A percentile compares a stretch with the other conserved stretches of the same genome.
Conservation (phyloP, 2,329 filamentous ascomycete genomes). For the Paracoccidioides brasiliensis region DNA sequence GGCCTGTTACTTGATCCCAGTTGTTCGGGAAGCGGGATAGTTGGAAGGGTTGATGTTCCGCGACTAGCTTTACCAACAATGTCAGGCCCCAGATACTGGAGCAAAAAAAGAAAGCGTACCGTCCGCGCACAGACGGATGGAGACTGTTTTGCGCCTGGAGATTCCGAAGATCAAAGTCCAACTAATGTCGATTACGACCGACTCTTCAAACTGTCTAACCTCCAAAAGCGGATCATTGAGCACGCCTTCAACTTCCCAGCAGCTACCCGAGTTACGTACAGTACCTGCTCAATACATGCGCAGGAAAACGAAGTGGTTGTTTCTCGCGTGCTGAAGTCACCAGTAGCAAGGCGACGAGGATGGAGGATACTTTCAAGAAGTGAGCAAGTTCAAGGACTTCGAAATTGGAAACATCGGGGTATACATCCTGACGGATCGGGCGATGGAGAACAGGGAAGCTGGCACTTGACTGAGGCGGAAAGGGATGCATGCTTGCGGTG, state of each 20-base stretch:
- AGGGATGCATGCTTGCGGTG: conserved; percentile 67
- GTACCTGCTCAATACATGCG: conserved; percentile 78
- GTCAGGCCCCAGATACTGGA: conserved; percentile 18
- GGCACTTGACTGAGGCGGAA: conserved; percentile 31
- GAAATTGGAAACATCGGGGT: conserved; percentile 58
- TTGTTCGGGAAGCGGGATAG: conserved; percentile 90
- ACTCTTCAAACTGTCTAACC: conserved; percentile 59
- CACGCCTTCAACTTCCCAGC: conserved; percentile 75
- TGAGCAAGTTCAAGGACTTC: conserved; percentile 64
- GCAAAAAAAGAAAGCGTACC: conserved; percentile 34
- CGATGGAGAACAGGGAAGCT: conserved; percentile 11
- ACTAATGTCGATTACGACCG: conserved; percentile 47
- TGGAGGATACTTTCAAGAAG: conserved; percentile 65
- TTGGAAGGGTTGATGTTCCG: conserved; percentile 71
- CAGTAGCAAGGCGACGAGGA: conserved; percentile 50
- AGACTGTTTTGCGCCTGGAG: conserved; percentile 8
- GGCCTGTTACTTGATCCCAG: conserved; percentile 82
- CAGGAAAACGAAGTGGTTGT: conserved; percentile 87
- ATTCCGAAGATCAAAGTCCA: conserved; percentile 3
- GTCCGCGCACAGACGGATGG: too few relatives aligned
- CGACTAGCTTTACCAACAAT: conserved; percentile 53
- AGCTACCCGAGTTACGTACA: conserved; percentile 70
- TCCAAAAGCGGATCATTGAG: conserved; percentile 68
- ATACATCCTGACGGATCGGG: conserved; percentile 30
- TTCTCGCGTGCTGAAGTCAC: conserved; percentile 53